A percentile compares a stretch with the other conserved stretches of the same genome.
phyloP scores from a whole-genome alignment of 352 stramenopile species.

The Pythium dissimile region DNA sequence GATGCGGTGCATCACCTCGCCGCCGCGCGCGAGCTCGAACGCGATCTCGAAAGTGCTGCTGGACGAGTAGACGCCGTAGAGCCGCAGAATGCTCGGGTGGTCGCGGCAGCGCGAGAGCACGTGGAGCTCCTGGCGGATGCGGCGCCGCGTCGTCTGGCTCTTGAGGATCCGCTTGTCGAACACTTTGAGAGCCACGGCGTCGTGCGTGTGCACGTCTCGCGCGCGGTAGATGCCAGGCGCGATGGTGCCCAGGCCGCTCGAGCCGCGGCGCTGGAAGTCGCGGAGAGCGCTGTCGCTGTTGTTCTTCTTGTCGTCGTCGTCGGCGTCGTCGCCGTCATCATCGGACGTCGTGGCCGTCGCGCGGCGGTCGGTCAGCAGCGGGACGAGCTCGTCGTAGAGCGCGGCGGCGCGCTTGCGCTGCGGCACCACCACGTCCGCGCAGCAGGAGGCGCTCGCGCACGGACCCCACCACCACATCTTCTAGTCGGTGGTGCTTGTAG shows the following conservation, averaged over 20 bases:
- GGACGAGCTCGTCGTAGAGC: constrained; percentile 52
- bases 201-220: constrained; percentile 47
- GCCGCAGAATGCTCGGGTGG: constrained; percentile 61
- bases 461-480: constrained; percentile 71
- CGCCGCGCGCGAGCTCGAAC: constrained; percentile 70
- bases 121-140: constrained; percentile 69
- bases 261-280: background rate
- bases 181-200: constrained; percentile 73
- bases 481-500: too few relatives aligned
- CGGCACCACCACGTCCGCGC: constrained; percentile 33
- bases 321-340: background rate
- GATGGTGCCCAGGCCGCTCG: background rate
- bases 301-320: constrained; percentile 1
- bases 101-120: constrained; percentile 43
- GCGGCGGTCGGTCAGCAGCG: constrained; percentile 25
- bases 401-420: constrained; percentile 8
- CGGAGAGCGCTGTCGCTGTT: background rate
- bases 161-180: constrained; percentile 49
- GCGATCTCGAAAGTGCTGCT: constrained; percentile 55
- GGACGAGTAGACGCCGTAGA: constrained; percentile 58
- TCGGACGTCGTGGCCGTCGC: constrained; percentile 10
- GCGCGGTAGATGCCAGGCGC: constrained; percentile 61
- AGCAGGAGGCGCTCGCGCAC: constrained; percentile 51
- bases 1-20: constrained; percentile 52
- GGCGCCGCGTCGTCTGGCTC: constrained; percentile 35